Base-by-base conservation (phyloP, 345 rosid genomes). In the Melastoma malabathricum region DNA sequence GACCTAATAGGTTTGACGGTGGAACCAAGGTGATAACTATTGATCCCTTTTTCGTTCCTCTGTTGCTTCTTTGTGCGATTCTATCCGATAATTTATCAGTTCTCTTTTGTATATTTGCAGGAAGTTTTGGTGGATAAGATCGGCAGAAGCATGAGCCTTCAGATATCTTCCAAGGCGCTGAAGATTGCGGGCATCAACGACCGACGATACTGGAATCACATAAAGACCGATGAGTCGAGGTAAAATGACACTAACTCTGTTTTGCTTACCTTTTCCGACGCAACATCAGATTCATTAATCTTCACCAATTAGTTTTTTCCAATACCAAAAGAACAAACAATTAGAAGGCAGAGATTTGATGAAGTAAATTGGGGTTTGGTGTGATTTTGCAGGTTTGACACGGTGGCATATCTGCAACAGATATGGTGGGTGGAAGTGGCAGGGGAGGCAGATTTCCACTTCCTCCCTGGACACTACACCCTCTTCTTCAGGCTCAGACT, bases 341-440 rank as follows among this genome's bases (percentile, higher is more conserved):
- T 47, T 15, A 47, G 20, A 13, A 1, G 12, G 12, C 41, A 34
- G 2, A 8, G 2, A 34, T 34, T 34, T 9, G 9, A 34, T 5
- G 2, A 1, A 34, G 41, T 34, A 31, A 31, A 5, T 31, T 5
- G 38, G 38, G 38, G 10, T 5, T 51, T 50, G 48, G 46, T n/a
- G 43, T 59, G 8, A 49, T 59, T 17, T 44, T 27, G 23, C 57
- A 83, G 96, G 62, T 92, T 87, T 59, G 60, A 65, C 10, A 67
- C 83, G 15, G 72, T 82, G 51, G 88, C 93, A 59, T 92, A 82
- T 72, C 96, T 92, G 44, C 84, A 89, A 63, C 96, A 92, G 75
- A 79, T 82, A 23, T 87, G 98, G 98, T 92, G 98, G 98, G 79
- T 80, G 44, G 96, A 92, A 71, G 82, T 74, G 14, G 79, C 71